phyloP scores from a whole-genome alignment of 768 basidiomycete species.

The Lyophyllum decastes region DNA sequence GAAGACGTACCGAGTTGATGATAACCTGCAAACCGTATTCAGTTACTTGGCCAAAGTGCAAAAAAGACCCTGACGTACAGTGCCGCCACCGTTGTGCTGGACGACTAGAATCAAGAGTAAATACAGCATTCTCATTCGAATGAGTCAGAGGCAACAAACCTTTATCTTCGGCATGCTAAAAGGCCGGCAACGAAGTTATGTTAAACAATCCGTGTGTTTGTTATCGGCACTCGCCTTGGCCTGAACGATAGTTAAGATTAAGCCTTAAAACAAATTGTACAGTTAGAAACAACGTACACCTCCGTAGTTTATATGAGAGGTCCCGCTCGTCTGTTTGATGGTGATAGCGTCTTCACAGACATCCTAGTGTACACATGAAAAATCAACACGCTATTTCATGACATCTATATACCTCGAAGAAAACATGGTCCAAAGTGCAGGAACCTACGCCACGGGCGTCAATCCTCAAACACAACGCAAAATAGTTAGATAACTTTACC shows the following conservation, averaged over 20 bases:
- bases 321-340: slow-evolving; percentile 40
- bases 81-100: too few relatives aligned
- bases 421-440: slow-evolving; percentile 24
- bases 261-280: too few relatives aligned
- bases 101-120: too few relatives aligned
- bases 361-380: slow-evolving; percentile 6
- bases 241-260: too few relatives aligned
- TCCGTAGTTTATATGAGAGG: slow-evolving; percentile 37
- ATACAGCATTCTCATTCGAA: too few relatives aligned
- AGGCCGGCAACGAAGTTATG: too few relatives aligned
- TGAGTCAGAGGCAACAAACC: too few relatives aligned
- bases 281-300: slow-evolving; percentile 30
- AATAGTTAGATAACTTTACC: slow-evolving; percentile 18
- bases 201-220: too few relatives aligned
- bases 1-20: slow-evolving; percentile 34
- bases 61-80: too few relatives aligned
- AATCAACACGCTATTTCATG: neutral
- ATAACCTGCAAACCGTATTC: slow-evolving; percentile 23
- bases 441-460: slow-evolving; percentile 7
- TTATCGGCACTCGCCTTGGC: too few relatives aligned
- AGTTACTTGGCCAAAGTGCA: neutral
- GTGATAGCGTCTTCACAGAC: slow-evolving; percentile 37
- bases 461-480: too few relatives aligned
- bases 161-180: too few relatives aligned
- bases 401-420: slow-evolving; percentile 17